A percentile compares a stretch with the other conserved stretches of the same genome.
phyloP scores from a whole-genome alignment of 2,329 filamentous ascomycete species.

The Colletotrichum australisinense region DNA sequence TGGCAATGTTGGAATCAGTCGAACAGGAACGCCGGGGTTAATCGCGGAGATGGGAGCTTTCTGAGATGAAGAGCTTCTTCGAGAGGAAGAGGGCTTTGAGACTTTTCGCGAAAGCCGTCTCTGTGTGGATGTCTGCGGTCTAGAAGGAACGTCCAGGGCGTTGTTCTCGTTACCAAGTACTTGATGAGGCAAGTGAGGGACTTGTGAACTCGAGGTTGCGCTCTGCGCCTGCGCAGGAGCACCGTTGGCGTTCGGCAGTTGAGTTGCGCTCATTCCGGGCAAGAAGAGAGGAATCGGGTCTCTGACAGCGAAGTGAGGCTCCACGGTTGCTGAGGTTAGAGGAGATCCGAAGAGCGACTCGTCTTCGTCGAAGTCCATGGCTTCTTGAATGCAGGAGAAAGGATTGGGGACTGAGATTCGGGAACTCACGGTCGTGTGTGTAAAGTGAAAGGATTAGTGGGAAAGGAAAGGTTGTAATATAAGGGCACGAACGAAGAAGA shows the following conservation, averaged over 20 bases:
- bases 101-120: background rate
- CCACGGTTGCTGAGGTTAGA: background rate
- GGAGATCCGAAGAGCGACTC: background rate
- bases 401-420: background rate
- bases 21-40: background rate
- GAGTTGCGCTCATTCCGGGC: background rate
- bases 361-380: background rate
- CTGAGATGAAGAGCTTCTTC: background rate
- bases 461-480: background rate
- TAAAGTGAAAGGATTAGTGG: background rate
- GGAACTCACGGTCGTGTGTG: background rate
- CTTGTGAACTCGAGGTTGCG: background rate
- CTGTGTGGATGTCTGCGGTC: background rate
- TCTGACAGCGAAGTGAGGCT: background rate
- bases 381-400: fast-evolving
- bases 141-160: background rate
- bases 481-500: background rate
- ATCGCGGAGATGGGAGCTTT: background rate
- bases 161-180: background rate
- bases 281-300: background rate
- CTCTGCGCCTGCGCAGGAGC: background rate
- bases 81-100: background rate
- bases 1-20: background rate
- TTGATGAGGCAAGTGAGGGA: background rate
- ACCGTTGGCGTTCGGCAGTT: background rate